Conservation (phyloP, 441 rosid species). For the Manihot esculenta region DNA sequence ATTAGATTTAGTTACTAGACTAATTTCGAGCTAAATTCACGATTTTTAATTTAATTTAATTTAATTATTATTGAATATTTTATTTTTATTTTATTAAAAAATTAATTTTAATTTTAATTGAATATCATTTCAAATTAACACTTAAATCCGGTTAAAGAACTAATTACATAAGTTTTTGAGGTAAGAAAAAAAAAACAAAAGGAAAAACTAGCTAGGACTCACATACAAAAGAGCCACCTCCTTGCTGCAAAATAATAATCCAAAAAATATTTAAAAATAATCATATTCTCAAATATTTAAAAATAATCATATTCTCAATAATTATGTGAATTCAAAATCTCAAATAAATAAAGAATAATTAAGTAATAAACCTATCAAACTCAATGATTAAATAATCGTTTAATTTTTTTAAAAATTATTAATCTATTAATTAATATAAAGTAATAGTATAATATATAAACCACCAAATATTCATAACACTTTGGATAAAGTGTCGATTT, state of each 20-base stretch:
- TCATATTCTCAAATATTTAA: too few relatives aligned
- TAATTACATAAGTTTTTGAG: too few relatives aligned
- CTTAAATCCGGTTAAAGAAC: too few relatives aligned
- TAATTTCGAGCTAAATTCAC: too few relatives aligned
- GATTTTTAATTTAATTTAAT: too few relatives aligned
- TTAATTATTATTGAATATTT: too few relatives aligned
- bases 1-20: too few relatives aligned
- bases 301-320: constrained; percentile 14
- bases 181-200: too few relatives aligned
- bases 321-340: background rate
- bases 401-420: constrained; percentile 2
- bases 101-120: background rate
- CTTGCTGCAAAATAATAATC: background rate
- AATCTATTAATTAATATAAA: background rate
- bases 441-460: background rate
- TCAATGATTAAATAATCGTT: background rate
- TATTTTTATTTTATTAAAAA: too few relatives aligned
- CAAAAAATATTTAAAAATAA: too few relatives aligned
- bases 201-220: background rate
- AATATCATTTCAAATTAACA: too few relatives aligned
- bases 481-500: constrained; percentile 18
- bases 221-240: constrained; percentile 17
- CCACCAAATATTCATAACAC: background rate
- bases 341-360: background rate
- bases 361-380: constrained; percentile 5